Evolutionary conservation across 2,329 filamentous ascomycete species (phyloP), one percentile per base, ranked within the genome.

Genomic region (Nigrograna mackinnonii): DNA sequence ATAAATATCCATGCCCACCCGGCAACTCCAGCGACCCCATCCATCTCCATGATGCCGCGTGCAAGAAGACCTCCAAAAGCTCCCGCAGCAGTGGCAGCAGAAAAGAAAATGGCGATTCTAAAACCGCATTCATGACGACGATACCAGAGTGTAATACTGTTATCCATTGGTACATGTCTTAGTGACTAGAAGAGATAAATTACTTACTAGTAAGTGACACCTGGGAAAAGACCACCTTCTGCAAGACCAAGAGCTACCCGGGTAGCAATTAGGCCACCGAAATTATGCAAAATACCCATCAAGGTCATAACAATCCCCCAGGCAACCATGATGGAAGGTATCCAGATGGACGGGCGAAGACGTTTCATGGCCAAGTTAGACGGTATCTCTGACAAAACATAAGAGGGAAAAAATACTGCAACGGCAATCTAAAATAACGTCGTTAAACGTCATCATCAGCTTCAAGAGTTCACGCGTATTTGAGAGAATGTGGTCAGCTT

Each of bases 1-100:
- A 68, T 67, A 38, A 92, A 92, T 37, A 92, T 90, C 87, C 86
- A 91, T 2, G 80, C 75, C 88, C 88, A 92, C 1, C 85, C 86
- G 1, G 71, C 60, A 24, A 76, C 76, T 0, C 80, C 82, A 18
- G 73, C 82, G 3, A 83, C 60, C 13, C 77, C 78, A 41, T 72
- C 56, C 77, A 84, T 82, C 51, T 79, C 72, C 2, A 73, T 64
- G 39, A 84, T 82, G 6, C 74, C 80, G 33, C 73, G 70, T 5
- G 78, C 78, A 3, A 80, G 59, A 3, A 80, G 67, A 20, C 77
- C 66, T n/a, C 76, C 77, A 47, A 80, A 80, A 6, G 78, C 77
- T 28, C 78, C 78, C 2, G 78, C 78, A 11, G 73, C 66, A 4
- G 77, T 78, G n/a, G 78, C 77, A 5, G 77, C 76, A 9, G 75